These are phyloP conservation scores for Alternaria sp. DNA, from an alignment of 2,329 filamentous ascomycete species.

Conservation along the genomic window DNA sequence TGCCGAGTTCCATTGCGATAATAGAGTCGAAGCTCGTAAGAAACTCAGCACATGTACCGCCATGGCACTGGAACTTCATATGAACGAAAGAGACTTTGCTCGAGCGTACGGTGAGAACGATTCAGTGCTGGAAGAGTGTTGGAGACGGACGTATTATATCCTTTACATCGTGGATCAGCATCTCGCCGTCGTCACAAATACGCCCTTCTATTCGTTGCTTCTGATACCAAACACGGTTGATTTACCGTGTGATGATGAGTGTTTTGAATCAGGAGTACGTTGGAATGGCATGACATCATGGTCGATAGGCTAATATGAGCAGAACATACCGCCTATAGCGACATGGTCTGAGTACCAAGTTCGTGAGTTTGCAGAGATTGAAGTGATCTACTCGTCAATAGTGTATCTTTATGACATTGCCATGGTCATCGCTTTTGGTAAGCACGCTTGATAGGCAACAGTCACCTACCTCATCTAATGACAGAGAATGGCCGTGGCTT, in stretches of 20 bases:
- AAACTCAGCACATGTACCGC: slow-evolving; percentile 72
- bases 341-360: slow-evolving; percentile 78
- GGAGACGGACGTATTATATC: slow-evolving; percentile 89
- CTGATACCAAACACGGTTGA: slow-evolving; percentile 71
- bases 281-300: too few relatives aligned
- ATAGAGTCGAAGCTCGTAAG: slow-evolving; percentile 71
- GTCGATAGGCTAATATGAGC: slow-evolving; percentile 1
- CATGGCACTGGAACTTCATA: slow-evolving; percentile 76
- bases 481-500: neutral
- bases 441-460: neutral
- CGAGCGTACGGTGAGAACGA: slow-evolving; percentile 68
- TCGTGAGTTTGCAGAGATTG: slow-evolving; percentile 73
- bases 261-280: slow-evolving; percentile 59
- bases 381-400: slow-evolving; percentile 80
- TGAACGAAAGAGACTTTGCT: slow-evolving; percentile 77
- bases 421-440: slow-evolving; percentile 71
- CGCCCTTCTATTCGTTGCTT: slow-evolving; percentile 71
- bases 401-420: slow-evolving; percentile 81
- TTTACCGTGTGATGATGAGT: slow-evolving; percentile 81
- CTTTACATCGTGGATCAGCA: slow-evolving; percentile 79
- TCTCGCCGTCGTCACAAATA: slow-evolving; percentile 78
- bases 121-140: slow-evolving; percentile 78
- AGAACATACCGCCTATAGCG: slow-evolving; percentile 41
- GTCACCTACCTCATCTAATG: neutral
- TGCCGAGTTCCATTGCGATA: slow-evolving; percentile 79